phyloP scores from a whole-genome alignment of 225 moss, liverwort and hornwort species.

The Physcomitrellopsis africana region DNA sequence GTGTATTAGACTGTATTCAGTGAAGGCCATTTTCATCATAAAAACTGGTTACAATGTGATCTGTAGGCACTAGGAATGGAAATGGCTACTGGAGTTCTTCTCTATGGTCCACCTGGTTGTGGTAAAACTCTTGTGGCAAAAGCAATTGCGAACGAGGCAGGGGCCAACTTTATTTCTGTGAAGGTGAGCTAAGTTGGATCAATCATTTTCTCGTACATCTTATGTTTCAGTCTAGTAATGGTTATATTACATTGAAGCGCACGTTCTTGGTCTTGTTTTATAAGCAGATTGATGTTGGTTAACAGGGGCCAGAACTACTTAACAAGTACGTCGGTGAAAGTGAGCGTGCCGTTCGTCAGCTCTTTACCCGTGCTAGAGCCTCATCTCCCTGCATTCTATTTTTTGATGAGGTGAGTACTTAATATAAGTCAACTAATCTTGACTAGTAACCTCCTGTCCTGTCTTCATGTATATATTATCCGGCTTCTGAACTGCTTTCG shows the following conservation, averaged over 20 bases:
- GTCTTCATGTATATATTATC: slow-evolving; percentile 8
- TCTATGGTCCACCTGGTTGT: slow-evolving; percentile 98
- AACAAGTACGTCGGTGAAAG: slow-evolving; percentile 98
- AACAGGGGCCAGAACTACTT: slow-evolving; percentile 93
- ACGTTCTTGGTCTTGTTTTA: slow-evolving; percentile 1
- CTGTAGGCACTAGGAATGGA: slow-evolving; percentile 84
- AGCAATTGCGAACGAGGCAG: slow-evolving; percentile 97
- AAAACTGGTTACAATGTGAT: slow-evolving; percentile 17
- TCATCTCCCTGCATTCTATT: slow-evolving; percentile 95
- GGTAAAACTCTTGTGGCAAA: slow-evolving; percentile 98
- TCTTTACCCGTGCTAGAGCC: slow-evolving; percentile 90
- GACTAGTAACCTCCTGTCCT: not conserved
- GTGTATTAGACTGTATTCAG: slow-evolving; percentile 16
- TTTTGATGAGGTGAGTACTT: slow-evolving; percentile 83
- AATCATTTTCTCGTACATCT: slow-evolving; percentile 1
- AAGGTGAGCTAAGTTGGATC: slow-evolving; percentile 60
- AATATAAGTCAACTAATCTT: too few relatives aligned
- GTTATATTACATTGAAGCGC: slow-evolving; percentile 10
- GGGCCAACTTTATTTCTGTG: slow-evolving; percentile 93
- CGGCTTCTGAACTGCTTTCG: slow-evolving; percentile 5
- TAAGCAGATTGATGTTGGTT: slow-evolving; percentile 12
- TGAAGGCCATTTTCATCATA: slow-evolving; percentile 15
- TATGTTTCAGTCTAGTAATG: slow-evolving; percentile 7
- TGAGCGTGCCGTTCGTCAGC: slow-evolving; percentile 95
- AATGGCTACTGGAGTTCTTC: slow-evolving; percentile 93